Base-by-base conservation (phyloP, 2,329 filamentous ascomycete species). In the Hymenoscyphus fraxineus region DNA sequence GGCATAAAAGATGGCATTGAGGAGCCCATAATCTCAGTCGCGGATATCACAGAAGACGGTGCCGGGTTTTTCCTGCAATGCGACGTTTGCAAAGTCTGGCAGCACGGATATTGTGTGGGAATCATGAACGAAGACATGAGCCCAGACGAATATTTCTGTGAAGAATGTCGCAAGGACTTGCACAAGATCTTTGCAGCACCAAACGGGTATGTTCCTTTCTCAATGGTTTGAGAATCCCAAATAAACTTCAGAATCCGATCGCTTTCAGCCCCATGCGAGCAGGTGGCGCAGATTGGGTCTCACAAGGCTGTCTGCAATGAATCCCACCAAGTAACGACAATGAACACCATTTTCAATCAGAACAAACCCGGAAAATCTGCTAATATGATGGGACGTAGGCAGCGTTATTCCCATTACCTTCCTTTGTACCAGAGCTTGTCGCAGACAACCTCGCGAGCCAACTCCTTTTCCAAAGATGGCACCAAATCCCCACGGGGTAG, bases 21-120 rank as follows among this genome's bases (percentile, higher is more conserved):
- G 72, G 82, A 87, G 72, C 78, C 69, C 9, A 83, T 76, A 79
- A 87, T 79, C 78, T 83, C 77, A 77, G 82, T 76, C 79, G 87
- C 79, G 66, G 75, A 82, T 70, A 73, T 81, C 68, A 82, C 92
- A 68, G 86, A 88, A 39, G 94, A 98, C 69, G 84, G 94, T 70
- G 95, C 94, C 56, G 94, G 93, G 61, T 90, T 98, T 78, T 99
- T 97, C 78, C 93, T 99, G 70, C 94, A 98, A 81, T 99, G 95
- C 84, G 95, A 98, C 79, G 83, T 91, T 69, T 99, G 95, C 82
- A 96, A 96, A 76, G 95, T 98, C 68, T 99, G 94, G 95, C 95
- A 99, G 77, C 95, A 99, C 76, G 95, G 95, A 73, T 94, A 93
- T 66, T 99, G 95, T 75, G 94, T 99, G 65, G 94, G 95, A 66